Base-by-base conservation (phyloP, 73 alveolate genomes). In the Effrenium voratum region DNA sequence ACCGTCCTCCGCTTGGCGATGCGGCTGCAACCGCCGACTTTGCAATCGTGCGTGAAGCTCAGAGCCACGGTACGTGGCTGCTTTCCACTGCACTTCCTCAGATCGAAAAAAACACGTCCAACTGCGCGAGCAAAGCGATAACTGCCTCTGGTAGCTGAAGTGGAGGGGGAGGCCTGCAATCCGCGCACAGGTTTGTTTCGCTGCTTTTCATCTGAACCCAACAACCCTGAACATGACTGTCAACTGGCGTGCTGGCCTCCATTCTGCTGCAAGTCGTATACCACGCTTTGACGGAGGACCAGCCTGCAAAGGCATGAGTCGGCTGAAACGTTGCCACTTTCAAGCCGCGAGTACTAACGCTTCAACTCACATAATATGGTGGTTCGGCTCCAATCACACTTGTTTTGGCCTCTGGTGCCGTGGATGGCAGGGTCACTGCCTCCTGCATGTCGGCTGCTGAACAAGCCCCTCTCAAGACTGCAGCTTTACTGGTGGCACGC, bases 141-240 rank as follows among this genome's bases (percentile, higher is more conserved):
- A 38, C 41, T 15, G 68, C 97, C 30, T 44, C 32, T 50, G 97
- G 97, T 50, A 90, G 86, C 43, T n/a, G 87, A 45, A 90, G 97
- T 46, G 57, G 46, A 34, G 87, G 97, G 19, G 97, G 97, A 32
- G 97, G 97, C 97, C 97, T 90, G 59, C 32, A 55, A 63, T 84
- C 77, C 40, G 1, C 47, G 19, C 16, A 36, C 8, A 5, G 30
- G 49, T n/a, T 30, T 16, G 32, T 24, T 32, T 8, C 12, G 26
- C n/a, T 28, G 32, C 30, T 28, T 26, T 3, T 5, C 40, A 73
- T 16, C 15, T 8, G 8, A 26, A 73, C 22, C 1, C 83, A 73
- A 46, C 28, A 1, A 0, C n/a, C n/a, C 1, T 73, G 36, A 73
- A 34, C 6, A 36, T 6, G 2, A 5, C 4, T 46, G 34, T 76